Conservation (phyloP, 345 rosid genomes). For the Turritis glabra region DNA sequence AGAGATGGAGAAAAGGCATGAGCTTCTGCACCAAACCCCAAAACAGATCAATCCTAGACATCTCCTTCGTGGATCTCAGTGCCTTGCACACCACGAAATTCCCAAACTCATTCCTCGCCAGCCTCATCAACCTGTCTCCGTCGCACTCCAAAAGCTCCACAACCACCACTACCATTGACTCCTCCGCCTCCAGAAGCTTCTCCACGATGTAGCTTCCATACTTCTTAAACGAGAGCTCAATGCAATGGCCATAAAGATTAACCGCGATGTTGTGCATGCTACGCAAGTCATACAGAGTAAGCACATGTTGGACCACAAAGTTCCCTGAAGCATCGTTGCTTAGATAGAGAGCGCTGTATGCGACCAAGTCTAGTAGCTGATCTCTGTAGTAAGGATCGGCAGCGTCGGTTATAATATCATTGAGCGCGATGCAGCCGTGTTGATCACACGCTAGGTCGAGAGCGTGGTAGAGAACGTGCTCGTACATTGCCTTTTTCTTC, state of each 20-base stretch:
- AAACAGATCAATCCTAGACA: not conserved
- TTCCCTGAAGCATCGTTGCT: slow-evolving; percentile 17
- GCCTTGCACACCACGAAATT: not conserved
- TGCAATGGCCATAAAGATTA: not conserved
- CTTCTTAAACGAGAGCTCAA: not conserved
- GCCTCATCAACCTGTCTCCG: not conserved
- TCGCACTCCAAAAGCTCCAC: not conserved
- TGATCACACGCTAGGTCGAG: not conserved
- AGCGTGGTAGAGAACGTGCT: not conserved
- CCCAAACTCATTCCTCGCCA: slow-evolving; percentile 6
- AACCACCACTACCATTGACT: not conserved
- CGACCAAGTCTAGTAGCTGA: not conserved
- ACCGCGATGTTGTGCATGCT: not conserved
- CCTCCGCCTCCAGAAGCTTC: not conserved
- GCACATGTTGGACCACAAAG: slow-evolving; percentile 21
- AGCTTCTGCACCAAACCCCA: not conserved
- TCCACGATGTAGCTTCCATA: slow-evolving; percentile 7
- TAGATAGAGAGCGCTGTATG: not conserved
- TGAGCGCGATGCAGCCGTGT: slow-evolving; percentile 21
- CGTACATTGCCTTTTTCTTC: not conserved
- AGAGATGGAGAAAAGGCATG: not conserved
- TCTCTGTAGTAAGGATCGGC: slow-evolving; percentile 1
- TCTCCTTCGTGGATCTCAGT: not conserved
- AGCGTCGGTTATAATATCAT: not conserved
- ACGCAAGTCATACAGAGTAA: not conserved